Percentiles rank a stretch among this genome's conserved stretches.
phyloP scores from a whole-genome alignment of 352 stramenopile genomes.

The Phytophthora ramorum region DNA sequence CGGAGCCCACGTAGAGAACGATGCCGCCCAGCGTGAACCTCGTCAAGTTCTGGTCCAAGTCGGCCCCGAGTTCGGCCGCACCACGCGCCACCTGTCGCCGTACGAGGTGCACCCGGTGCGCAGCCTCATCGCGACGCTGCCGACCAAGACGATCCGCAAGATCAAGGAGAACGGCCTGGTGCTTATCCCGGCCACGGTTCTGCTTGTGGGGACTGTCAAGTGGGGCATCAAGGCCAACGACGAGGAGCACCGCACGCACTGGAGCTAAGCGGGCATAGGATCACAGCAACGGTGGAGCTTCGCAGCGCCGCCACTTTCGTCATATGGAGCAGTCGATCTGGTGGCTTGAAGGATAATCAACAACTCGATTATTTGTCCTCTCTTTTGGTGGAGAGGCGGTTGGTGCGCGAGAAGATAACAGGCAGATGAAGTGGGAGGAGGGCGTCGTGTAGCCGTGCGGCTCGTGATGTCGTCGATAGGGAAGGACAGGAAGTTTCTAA shows the following conservation, averaged over 20 bases:
- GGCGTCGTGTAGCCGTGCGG: slow-evolving; percentile 8
- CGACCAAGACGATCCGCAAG: slow-evolving; percentile 83
- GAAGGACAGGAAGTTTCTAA: neutral
- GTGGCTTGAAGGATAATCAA: slow-evolving; percentile 1
- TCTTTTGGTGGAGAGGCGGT: neutral
- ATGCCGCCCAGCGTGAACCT: slow-evolving; percentile 60
- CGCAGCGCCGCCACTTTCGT: neutral
- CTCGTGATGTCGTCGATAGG: neutral
- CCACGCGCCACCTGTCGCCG: slow-evolving; percentile 76
- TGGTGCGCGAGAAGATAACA: slow-evolving; percentile 1
- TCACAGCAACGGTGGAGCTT: slow-evolving; percentile 9
- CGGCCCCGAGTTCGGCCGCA: slow-evolving; percentile 60
- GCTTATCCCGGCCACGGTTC: slow-evolving; percentile 66
- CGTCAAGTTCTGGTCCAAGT: slow-evolving; percentile 81
- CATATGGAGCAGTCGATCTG: neutral
- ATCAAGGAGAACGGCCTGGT: slow-evolving; percentile 81
- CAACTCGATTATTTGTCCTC: neutral
- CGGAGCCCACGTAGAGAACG: slow-evolving; percentile 18
- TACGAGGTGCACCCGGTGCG: slow-evolving; percentile 72
- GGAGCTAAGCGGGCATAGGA: slow-evolving; percentile 51
- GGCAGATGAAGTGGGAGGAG: slow-evolving; percentile 6
- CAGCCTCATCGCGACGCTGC: slow-evolving; percentile 74
- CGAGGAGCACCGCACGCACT: slow-evolving; percentile 80
- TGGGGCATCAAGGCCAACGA: slow-evolving; percentile 81
- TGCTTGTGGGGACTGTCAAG: slow-evolving; percentile 77